phyloP scores from a whole-genome alignment of 305 asterid species.

The Rubia peregrina region DNA sequence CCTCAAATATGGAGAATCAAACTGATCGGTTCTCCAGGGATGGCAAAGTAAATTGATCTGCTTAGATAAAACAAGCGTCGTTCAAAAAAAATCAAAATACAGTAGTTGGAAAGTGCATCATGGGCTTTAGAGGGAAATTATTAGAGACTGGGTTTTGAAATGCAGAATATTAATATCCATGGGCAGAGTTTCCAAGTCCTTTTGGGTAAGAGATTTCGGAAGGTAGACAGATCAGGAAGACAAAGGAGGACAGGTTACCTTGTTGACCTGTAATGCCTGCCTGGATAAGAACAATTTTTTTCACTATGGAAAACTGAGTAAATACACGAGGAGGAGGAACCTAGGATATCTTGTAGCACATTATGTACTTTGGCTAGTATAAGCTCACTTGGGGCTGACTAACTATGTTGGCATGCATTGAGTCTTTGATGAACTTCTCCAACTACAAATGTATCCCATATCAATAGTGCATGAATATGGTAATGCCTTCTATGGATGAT shows the following conservation, averaged over 20 bases:
- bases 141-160: background rate
- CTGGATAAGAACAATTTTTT: background rate
- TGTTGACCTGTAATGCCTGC: background rate
- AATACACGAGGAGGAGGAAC: background rate
- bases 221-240: background rate
- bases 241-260: background rate
- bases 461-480: background rate
- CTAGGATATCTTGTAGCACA: background rate
- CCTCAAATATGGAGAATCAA: background rate
- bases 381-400: background rate
- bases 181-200: background rate
- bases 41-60: background rate
- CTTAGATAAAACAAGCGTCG: background rate
- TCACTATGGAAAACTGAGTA: background rate
- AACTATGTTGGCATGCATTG: background rate
- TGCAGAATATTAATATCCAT: background rate
- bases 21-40: background rate
- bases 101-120: background rate
- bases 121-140: background rate
- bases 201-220: background rate
- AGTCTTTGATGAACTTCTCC: background rate
- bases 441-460: background rate
- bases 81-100: background rate
- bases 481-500: background rate
- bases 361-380: background rate